Conservation (phyloP, 768 basidiomycete species). For the Tremella yokohamensis region DNA sequence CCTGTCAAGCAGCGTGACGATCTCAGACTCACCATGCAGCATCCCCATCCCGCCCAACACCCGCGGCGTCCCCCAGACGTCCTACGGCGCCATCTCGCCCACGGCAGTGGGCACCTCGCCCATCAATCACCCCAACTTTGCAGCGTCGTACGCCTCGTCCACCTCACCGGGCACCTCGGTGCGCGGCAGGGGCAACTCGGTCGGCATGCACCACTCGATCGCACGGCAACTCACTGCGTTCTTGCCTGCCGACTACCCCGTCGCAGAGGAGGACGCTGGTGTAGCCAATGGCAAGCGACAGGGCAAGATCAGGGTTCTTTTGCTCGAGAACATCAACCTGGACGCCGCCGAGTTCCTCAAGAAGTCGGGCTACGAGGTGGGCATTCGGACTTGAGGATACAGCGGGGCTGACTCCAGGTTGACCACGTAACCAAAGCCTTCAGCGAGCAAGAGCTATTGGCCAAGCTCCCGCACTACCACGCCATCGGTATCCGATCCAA, state of each 20-base stretch:
- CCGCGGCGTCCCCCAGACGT: slow-evolving; percentile 36
- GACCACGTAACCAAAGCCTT: slow-evolving; percentile 81
- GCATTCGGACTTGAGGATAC: slow-evolving; percentile 5
- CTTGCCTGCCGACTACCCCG: slow-evolving; percentile 37
- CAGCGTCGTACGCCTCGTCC: slow-evolving; percentile 25
- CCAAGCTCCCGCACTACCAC: slow-evolving; percentile 73
- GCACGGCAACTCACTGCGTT: slow-evolving; percentile 42
- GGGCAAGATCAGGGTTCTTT: slow-evolving; percentile 71
- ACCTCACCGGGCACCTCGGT: slow-evolving; percentile 11
- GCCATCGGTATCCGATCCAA: slow-evolving; percentile 96
- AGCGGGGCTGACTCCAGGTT: slow-evolving; percentile 60
- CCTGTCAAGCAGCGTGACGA: too few species aligned
- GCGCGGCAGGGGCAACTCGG: slow-evolving; percentile 5
- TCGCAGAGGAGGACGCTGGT: slow-evolving; percentile 22
- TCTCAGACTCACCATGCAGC: slow-evolving; percentile 19
- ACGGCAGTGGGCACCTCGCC: slow-evolving; percentile 30
- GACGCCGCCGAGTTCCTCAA: slow-evolving; percentile 79
- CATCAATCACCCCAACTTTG: slow-evolving; percentile 14
- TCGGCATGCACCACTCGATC: slow-evolving; percentile 12
- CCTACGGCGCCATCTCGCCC: slow-evolving; percentile 34
- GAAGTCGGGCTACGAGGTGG: slow-evolving; percentile 66
- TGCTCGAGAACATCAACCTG: slow-evolving; percentile 92
- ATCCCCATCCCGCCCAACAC: slow-evolving; percentile 51
- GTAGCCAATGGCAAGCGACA: slow-evolving; percentile 53
- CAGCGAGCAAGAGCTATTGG: slow-evolving; percentile 87